Evolutionary conservation across 2,329 filamentous ascomycete species (phyloP).

Genomic region (Fusarium nematophilum): DNA sequence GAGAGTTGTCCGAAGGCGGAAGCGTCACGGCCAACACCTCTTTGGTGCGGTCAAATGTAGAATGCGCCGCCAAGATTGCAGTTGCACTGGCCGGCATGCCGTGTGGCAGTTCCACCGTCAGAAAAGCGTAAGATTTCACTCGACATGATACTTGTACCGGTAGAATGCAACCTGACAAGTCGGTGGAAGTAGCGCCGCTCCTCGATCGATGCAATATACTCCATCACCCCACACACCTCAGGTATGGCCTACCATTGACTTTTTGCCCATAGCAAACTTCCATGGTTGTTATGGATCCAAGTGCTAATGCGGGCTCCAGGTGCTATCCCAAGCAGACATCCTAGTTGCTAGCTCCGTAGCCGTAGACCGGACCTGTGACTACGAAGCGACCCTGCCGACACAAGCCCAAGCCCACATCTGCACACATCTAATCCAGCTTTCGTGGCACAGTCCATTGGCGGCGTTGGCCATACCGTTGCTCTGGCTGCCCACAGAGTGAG

Average conservation of each 20-base stretch:
- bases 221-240: no score
- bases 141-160: no score
- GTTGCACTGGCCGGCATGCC: conserved; percentile 62
- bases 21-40: conserved; percentile 81
- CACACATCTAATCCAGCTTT: conserved; percentile 88
- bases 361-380: conserved; percentile 89
- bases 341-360: conserved; percentile 92
- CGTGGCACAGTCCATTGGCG: conserved; percentile 86
- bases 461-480: conserved; percentile 93
- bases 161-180: no score
- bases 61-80: conserved; percentile 65
- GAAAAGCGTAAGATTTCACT: no score
- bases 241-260: no score
- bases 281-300: no score
- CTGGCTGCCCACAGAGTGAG: conserved; percentile 79
- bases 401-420: no score
- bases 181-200: no score
- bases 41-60: conserved; percentile 65
- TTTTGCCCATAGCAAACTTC: no score
- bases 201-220: conserved; percentile 52
- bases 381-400: no score
- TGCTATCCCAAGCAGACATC: conserved; percentile 76
- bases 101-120: no score
- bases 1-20: conserved; percentile 77
- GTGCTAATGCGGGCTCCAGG: no score